A percentile compares a stretch with the other conserved stretches of the same genome.
Conservation (phyloP, 495 filamentous ascomycete species). For the Apodospora peruviana region DNA sequence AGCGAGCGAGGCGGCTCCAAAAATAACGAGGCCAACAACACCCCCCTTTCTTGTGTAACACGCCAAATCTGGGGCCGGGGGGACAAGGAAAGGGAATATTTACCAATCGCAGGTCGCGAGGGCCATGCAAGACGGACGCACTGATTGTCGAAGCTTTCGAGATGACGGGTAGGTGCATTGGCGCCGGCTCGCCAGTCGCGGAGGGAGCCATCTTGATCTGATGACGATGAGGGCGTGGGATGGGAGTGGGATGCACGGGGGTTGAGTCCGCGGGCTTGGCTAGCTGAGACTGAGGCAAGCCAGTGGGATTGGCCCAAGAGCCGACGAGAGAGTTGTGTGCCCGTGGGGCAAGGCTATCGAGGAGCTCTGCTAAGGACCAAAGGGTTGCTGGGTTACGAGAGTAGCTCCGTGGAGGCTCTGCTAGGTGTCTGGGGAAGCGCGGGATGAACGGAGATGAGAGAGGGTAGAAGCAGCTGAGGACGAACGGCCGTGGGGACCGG, state of each 20-base stretch:
- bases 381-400: constrained; percentile 1
- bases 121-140: constrained; percentile 48
- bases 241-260: constrained; percentile 26
- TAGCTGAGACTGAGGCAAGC: constrained; percentile 1
- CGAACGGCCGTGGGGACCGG: too few species aligned
- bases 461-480: neutral
- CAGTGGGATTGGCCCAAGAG: constrained; percentile 18
- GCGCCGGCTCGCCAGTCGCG: constrained; percentile 34
- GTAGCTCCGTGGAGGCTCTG: constrained; percentile 13
- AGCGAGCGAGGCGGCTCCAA: constrained; percentile 13
- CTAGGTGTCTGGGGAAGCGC: constrained; percentile 4
- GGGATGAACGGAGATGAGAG: constrained; percentile 6
- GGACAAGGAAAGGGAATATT: constrained; percentile 12
- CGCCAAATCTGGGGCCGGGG: constrained; percentile 13
- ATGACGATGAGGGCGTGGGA: constrained; percentile 23
- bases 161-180: constrained; percentile 38
- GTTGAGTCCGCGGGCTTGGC: constrained; percentile 21
- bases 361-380: constrained; percentile 11
- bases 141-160: constrained; percentile 38
- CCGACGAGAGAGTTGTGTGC: constrained; percentile 14
- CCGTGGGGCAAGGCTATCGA: constrained; percentile 19
- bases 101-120: constrained; percentile 47
- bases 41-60: constrained; percentile 21
- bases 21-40: constrained; percentile 9
- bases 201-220: constrained; percentile 42